Evolutionary conservation across 2,329 filamentous ascomycete species (phyloP), one percentile per base, ranked within the genome.

Genomic region (Fragosphaeria purpurea): DNA sequence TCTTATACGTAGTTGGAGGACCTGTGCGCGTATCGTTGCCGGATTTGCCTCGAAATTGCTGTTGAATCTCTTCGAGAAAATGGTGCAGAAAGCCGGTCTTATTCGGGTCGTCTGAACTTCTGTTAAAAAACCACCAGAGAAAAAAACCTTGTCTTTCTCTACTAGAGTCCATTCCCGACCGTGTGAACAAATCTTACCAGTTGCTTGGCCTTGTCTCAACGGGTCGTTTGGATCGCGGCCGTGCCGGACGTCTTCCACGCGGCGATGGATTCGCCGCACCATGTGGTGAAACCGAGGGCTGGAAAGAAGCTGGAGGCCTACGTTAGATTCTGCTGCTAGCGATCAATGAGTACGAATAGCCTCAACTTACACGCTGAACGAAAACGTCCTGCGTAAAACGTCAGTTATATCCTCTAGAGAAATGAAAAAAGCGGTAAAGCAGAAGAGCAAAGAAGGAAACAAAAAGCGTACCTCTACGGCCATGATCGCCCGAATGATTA

Each of bases 161-260:
- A 38, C 35, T 22, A 22, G 22, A 22, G 22, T 3, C 22, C 22
- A 22, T 37, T 11, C 7, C 35, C 35, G 35, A 37, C 35, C 7
- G 35, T 7, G 35, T 7, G 35, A 11, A 13, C 39, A 11, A 41
- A 13, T 13, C 61, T 5, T 63, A 73, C 72, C 69, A 35, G 75
- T 76, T 3, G 76, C 76, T 58, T 79, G 72, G 43, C 76, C 76
- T 1, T 67, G 73, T 0, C 68, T 67, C 8, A 79, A 54, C 6
- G 75, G 75, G 47, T 77, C 72, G 55, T 70, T 64, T 0, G 75
- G 74, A 48, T 75, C 66, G 31, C 72, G 69, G 8, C 76, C 76
- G 54, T 78, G 55, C 43, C 68, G 67, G 13, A 63, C 60, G 53
- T 78, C 73, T 57, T 79, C 62, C 39, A 79, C 68, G 4, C 61